These are phyloP conservation scores for Pleodorina starrii DNA, from an alignment of 139 green algal species.

Conservation along the genomic window DNA sequence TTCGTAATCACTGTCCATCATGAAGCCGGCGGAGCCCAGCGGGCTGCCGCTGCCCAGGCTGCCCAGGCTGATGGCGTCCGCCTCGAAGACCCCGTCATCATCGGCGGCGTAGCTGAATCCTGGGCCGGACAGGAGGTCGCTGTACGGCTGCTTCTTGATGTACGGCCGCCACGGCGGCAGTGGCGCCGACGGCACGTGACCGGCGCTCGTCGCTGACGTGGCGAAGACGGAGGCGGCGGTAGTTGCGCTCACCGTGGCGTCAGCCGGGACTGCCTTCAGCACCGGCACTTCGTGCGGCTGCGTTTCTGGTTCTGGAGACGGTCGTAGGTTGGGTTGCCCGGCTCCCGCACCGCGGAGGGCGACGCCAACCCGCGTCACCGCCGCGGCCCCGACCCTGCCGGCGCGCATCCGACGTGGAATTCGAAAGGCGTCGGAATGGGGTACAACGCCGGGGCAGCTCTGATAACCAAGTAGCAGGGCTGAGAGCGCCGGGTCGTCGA, in stretches of 20 bases:
- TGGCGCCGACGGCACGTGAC: neutral
- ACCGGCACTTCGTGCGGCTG: neutral
- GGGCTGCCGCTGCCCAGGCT: neutral
- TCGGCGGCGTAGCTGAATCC: neutral
- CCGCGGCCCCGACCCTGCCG: neutral
- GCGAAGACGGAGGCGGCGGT: neutral
- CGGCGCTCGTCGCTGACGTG: neutral
- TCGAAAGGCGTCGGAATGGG: neutral
- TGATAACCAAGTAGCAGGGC: neutral
- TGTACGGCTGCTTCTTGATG: neutral
- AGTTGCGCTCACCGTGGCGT: neutral
- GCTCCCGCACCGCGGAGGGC: neutral
- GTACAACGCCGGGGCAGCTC: neutral
- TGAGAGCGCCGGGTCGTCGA: neutral
- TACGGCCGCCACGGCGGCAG: neutral
- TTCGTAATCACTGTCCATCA: neutral
- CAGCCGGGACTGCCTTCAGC: neutral
- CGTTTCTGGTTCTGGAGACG: neutral
- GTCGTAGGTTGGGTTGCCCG: neutral
- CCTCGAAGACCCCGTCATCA: neutral
- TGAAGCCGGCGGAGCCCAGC: neutral
- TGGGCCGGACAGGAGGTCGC: neutral
- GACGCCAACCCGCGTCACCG: neutral
- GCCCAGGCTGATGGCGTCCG: conserved; percentile 9
- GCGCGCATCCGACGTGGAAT: neutral